Percentiles rank a stretch among this genome's conserved stretches.
Conservation (phyloP, 108 stramenopile species). For the Chaetoceros tenuissimus region DNA sequence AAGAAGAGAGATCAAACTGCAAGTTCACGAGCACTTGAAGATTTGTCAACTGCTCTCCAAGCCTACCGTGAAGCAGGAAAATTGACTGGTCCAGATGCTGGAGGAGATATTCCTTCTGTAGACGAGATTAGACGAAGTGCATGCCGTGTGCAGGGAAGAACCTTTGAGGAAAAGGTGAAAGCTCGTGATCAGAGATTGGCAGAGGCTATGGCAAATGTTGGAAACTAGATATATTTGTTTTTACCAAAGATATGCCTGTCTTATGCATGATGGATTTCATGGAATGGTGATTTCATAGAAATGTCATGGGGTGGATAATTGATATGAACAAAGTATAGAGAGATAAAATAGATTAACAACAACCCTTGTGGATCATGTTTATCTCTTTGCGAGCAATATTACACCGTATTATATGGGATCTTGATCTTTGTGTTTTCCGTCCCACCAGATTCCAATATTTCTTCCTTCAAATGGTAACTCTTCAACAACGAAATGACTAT, state of each 20-base stretch:
- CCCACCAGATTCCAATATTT: background rate
- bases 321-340: too few species aligned
- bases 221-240: too few species aligned
- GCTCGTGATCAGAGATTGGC: constrained; percentile 40
- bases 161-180: constrained; percentile 62
- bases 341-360: too few species aligned
- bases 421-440: background rate
- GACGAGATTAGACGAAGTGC: constrained; percentile 73
- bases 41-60: constrained; percentile 46
- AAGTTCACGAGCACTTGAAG: constrained; percentile 44
- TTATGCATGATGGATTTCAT: too few species aligned
- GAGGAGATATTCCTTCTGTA: constrained; percentile 78
- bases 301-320: too few species aligned
- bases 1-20: constrained; percentile 53
- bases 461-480: background rate
- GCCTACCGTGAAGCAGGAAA: constrained; percentile 49
- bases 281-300: too few species aligned
- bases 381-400: too few species aligned
- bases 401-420: too few species aligned
- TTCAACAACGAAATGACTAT: constrained; percentile 20
- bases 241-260: too few species aligned
- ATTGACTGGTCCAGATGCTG: constrained; percentile 70
- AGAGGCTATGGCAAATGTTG: constrained; percentile 3
- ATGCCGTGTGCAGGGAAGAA: constrained; percentile 47
- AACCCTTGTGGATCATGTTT: too few species aligned